Evolutionary conservation across 495 filamentous ascomycete genomes (phyloP).

Genomic region (Sordaria brevicollis): DNA sequence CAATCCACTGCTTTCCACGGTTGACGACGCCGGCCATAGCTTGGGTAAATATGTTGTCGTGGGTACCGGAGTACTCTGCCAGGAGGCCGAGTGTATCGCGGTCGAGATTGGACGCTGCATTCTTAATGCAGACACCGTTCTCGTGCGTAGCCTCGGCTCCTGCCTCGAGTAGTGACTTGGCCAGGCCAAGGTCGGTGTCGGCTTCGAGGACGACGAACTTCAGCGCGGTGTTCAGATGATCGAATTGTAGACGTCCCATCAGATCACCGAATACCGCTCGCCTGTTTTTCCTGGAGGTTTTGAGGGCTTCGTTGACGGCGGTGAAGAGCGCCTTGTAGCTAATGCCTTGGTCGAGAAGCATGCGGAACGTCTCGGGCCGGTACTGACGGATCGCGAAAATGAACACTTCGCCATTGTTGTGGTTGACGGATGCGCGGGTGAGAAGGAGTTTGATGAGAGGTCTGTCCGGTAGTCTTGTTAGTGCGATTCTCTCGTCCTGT

Average conservation of each 20-base stretch:
- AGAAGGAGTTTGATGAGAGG: constrained; percentile 13
- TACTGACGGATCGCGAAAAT: constrained; percentile 18
- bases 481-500: not conserved
- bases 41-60: constrained; percentile 11
- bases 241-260: constrained; percentile 8
- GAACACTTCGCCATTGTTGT: constrained; percentile 24
- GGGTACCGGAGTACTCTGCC: constrained; percentile 3
- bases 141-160: constrained; percentile 17
- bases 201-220: constrained; percentile 16
- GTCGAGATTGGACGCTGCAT: constrained; percentile 19
- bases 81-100: constrained; percentile 11
- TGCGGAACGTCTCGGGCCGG: constrained; percentile 10
- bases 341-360: constrained; percentile 18
- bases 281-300: constrained; percentile 1
- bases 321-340: constrained; percentile 18
- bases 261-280: constrained; percentile 9
- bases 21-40: constrained; percentile 10
- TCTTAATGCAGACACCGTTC: constrained; percentile 19
- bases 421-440: constrained; percentile 16
- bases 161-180: constrained; percentile 11
- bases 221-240: constrained; percentile 20
- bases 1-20: constrained; percentile 20
- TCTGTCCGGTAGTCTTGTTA: not conserved
- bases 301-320: constrained; percentile 15
- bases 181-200: constrained; percentile 11